A percentile compares a stretch with the other conserved stretches of the same genome.
These are phyloP conservation scores for Rhizophora mangle DNA, from an alignment of 345 rosid species.

Conservation along the genomic window DNA sequence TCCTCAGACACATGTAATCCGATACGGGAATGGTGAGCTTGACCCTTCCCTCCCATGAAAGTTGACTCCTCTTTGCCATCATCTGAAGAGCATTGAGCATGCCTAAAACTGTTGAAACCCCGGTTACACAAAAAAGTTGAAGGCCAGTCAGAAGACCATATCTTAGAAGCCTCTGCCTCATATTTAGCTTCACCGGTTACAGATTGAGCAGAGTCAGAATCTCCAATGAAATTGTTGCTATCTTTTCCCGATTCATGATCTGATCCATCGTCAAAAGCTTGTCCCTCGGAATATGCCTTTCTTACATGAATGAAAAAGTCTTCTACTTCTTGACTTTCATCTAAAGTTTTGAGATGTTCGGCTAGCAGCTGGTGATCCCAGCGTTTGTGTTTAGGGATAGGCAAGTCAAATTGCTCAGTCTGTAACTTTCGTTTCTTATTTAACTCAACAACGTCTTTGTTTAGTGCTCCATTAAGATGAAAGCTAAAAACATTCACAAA, in stretches of 20 bases:
- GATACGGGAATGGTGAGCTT: slow-evolving; percentile 9
- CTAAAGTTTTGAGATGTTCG: slow-evolving; percentile 11
- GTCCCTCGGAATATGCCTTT: slow-evolving; percentile 17
- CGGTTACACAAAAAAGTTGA: slow-evolving; percentile 25
- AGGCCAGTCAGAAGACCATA: slow-evolving; percentile 10
- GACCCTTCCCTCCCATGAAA: slow-evolving; percentile 10
- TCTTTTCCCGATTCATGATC: slow-evolving; percentile 44
- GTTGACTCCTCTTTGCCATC: slow-evolving; percentile 18
- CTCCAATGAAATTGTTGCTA: slow-evolving; percentile 42
- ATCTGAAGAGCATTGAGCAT: slow-evolving; percentile 14
- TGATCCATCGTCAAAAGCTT: slow-evolving; percentile 14
- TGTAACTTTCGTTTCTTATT: slow-evolving; percentile 57
- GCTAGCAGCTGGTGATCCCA: slow-evolving; percentile 27
- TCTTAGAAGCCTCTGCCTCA: slow-evolving; percentile 14
- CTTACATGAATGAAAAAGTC: slow-evolving; percentile 1
- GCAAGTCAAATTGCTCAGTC: slow-evolving; percentile 44
- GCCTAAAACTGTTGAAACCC: slow-evolving; percentile 19
- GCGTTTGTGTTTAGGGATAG: slow-evolving; percentile 51
- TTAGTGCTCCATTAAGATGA: slow-evolving; percentile 4
- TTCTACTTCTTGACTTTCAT: slow-evolving; percentile 19
- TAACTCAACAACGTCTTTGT: slow-evolving; percentile 14
- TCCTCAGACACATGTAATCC: slow-evolving; percentile 20
- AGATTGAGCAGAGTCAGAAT: slow-evolving; percentile 26
- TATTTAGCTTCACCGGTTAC: slow-evolving; percentile 21
- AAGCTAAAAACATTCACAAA: slow-evolving; percentile 18